These are phyloP conservation scores for Botrytis pseudocinerea DNA, from an alignment of 2,329 filamentous ascomycete genomes.

Conservation along the genomic window DNA sequence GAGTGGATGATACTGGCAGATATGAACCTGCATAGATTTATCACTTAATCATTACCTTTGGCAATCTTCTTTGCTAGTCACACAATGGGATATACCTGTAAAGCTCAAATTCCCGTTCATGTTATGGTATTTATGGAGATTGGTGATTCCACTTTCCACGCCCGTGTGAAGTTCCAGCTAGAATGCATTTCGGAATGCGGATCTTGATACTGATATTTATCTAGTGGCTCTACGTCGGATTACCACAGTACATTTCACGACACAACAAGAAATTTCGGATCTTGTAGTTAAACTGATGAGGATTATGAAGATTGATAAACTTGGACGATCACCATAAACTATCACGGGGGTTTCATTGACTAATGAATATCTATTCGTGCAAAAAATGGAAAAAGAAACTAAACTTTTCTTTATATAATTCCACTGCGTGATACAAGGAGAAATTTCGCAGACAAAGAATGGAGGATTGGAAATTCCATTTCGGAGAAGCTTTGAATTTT, in stretches of 20 bases:
- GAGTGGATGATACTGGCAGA: neutral
- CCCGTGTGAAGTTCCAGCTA: neutral
- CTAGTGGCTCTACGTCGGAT: neutral
- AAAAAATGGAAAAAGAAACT: no score
- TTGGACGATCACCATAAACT: no score
- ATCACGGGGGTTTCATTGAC: no score
- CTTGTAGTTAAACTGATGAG: neutral
- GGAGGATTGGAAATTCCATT: no score
- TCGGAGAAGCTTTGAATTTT: neutral
- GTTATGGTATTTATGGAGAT: neutral
- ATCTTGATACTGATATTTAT: neutral
- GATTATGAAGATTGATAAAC: no score
- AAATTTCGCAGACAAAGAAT: no score
- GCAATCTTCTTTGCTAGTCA: neutral
- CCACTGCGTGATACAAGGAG: no score
- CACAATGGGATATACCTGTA: neutral
- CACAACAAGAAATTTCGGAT: neutral
- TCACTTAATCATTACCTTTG: neutral
- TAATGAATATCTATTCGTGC: no score
- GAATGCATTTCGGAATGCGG: neutral
- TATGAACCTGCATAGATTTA: no score
- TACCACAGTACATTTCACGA: neutral
- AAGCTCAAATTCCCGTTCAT: neutral
- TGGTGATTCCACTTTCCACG: neutral
- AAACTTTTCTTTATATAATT: no score